phyloP scores from a whole-genome alignment of 2,329 filamentous ascomycete genomes.

The Aspergillus luchuensis region DNA sequence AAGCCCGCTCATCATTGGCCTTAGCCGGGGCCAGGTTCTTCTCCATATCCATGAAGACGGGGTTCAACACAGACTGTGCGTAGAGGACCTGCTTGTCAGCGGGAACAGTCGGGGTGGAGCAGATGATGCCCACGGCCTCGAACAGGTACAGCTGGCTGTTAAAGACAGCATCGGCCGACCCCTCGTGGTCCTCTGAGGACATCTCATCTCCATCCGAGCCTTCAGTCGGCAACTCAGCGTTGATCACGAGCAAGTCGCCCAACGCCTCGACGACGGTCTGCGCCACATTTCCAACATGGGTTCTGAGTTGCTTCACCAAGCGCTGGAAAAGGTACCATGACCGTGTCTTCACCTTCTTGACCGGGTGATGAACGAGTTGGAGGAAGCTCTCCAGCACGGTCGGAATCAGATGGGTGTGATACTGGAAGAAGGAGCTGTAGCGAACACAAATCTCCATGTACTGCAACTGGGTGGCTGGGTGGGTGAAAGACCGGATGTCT shows the following conservation, averaged over 20 bases:
- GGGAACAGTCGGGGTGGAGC: slow-evolving; percentile 75
- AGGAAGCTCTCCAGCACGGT: slow-evolving; percentile 91
- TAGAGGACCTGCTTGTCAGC: slow-evolving; percentile 85
- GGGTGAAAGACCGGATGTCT: slow-evolving; percentile 83
- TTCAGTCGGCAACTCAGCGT: slow-evolving; percentile 79
- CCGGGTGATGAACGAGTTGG: slow-evolving; percentile 80
- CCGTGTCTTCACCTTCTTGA: slow-evolving; percentile 81
- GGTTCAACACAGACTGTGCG: slow-evolving; percentile 82
- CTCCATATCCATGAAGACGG: slow-evolving; percentile 88
- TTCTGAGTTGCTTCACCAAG: slow-evolving; percentile 82
- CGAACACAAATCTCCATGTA: slow-evolving; percentile 99
- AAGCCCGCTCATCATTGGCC: slow-evolving; percentile 75
- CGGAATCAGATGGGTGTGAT: slow-evolving; percentile 76
- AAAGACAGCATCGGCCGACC: slow-evolving; percentile 87
- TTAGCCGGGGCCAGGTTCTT: slow-evolving; percentile 74
- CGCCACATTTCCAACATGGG: slow-evolving; percentile 83
- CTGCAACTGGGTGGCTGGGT: slow-evolving; percentile 89
- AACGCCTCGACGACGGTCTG: slow-evolving; percentile 91
- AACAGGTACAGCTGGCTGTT: slow-evolving; percentile 90
- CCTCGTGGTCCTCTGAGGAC: slow-evolving; percentile 89
- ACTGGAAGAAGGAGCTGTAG: slow-evolving; percentile 90
- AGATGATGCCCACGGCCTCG: slow-evolving; percentile 90
- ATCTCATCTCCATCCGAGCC: slow-evolving; percentile 82
- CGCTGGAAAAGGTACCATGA: slow-evolving; percentile 98
- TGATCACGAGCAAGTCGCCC: slow-evolving; percentile 82